phyloP scores from a whole-genome alignment of 2,329 filamentous ascomycete genomes.

The Alternaria alternata region DNA sequence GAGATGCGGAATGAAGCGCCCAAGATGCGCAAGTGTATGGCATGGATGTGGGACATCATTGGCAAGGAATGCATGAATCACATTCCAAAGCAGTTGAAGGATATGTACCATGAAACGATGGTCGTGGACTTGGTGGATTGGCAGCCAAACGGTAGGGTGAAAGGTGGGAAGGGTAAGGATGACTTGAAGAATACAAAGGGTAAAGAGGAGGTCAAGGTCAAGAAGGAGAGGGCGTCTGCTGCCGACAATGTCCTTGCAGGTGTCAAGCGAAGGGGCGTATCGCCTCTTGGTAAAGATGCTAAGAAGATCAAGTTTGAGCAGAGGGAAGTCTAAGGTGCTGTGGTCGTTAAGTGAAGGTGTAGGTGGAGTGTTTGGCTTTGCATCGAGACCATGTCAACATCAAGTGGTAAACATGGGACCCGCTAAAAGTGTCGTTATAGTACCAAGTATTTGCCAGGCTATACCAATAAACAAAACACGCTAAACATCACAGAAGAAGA shows the following conservation, averaged over 20 bases:
- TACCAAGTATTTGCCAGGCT: not conserved
- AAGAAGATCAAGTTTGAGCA: not conserved
- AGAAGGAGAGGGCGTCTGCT: no score
- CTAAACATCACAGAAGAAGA: not conserved
- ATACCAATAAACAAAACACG: not conserved
- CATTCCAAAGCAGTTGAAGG: not conserved
- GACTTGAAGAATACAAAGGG: not conserved
- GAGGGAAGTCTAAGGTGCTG: not conserved
- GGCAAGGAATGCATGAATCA: not conserved
- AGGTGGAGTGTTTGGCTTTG: not conserved
- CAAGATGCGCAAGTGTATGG: not conserved
- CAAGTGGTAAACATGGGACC: not conserved
- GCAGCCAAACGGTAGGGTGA: not conserved
- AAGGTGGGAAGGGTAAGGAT: not conserved
- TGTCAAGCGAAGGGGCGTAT: no score
- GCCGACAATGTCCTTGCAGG: no score
- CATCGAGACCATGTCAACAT: not conserved
- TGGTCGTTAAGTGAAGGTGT: not conserved
- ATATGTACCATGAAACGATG: not conserved
- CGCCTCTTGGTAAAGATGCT: not conserved
- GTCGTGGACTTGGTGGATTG: not conserved
- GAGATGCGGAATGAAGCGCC: not conserved
- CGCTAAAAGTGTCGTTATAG: not conserved
- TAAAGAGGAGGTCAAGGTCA: not conserved
- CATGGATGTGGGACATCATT: not conserved